Evolutionary conservation across 2,329 filamentous ascomycete genomes (phyloP).

Genomic region (Pochonia chlamydosporia): DNA sequence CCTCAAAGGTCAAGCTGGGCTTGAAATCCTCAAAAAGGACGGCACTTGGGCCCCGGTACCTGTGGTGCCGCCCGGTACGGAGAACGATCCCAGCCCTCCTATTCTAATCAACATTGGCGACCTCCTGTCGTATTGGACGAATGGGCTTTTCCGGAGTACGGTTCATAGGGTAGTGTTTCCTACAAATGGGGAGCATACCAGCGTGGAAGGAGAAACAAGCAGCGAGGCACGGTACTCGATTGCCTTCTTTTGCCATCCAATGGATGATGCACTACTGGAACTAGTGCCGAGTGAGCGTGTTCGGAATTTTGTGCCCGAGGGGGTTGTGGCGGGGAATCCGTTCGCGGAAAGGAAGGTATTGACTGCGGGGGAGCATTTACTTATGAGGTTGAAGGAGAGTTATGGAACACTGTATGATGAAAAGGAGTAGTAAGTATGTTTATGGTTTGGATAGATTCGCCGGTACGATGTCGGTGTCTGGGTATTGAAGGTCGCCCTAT

Average conservation of each 20-base stretch:
- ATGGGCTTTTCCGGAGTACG: conserved; percentile 78
- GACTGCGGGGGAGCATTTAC: conserved; percentile 59
- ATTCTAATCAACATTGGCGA: conserved; percentile 75
- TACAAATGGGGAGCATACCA: conserved; percentile 9
- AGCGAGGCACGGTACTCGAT: conserved; percentile 56
- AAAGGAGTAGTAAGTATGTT: no score
- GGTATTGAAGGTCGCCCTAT: not conserved
- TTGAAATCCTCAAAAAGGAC: conserved; percentile 68
- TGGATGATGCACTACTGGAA: conserved; percentile 44
- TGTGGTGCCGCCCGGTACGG: conserved; percentile 57
- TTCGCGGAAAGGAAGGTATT: conserved; percentile 49
- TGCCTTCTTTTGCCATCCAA: conserved; percentile 64
- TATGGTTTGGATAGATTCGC: no score
- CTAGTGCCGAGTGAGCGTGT: conserved; percentile 57
- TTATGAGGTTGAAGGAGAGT: conserved; percentile 53
- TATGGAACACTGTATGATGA: conserved; percentile 51
- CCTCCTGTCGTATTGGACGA: conserved; percentile 80
- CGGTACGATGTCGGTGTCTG: not conserved
- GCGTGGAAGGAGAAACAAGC: conserved; percentile 38
- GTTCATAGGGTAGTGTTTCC: conserved; percentile 82
- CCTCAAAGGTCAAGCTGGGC: conserved; percentile 73
- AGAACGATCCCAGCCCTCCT: conserved; percentile 56
- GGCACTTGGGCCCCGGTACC: conserved; percentile 57
- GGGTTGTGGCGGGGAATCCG: conserved; percentile 32
- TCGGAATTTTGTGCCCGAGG: conserved; percentile 28